Conservation (phyloP, 495 filamentous ascomycete genomes). For the Pseudomonodictys pantanalensis region DNA sequence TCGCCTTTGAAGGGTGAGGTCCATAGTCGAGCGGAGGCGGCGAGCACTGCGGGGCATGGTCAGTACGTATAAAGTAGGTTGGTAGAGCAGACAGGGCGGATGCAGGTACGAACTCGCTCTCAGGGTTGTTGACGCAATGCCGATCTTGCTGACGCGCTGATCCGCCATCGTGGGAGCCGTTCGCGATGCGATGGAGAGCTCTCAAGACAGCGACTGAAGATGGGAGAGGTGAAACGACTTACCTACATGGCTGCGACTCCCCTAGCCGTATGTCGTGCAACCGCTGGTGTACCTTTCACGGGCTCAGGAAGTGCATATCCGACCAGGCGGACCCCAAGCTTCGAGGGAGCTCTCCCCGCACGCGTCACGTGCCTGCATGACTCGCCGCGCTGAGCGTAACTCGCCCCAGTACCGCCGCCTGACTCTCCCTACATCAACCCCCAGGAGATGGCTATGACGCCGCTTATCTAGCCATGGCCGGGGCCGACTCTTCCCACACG, state of each 20-base stretch:
- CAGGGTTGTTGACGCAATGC: slow-evolving; percentile 27
- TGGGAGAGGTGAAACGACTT: not conserved
- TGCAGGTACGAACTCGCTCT: slow-evolving; percentile 23
- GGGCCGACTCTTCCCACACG: slow-evolving; percentile 1
- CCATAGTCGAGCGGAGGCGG: slow-evolving; percentile 24
- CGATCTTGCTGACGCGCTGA: slow-evolving; percentile 27
- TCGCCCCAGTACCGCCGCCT: no score
- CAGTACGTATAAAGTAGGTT: not conserved
- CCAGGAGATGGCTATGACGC: no score
- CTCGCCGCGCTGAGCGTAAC: no score
- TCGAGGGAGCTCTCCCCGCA: not conserved
- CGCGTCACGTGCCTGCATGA: no score
- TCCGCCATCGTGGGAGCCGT: slow-evolving; percentile 18
- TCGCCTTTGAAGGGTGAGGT: slow-evolving; percentile 32
- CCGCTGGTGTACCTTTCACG: not conserved
- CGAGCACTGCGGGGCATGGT: slow-evolving; percentile 15
- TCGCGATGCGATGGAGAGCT: not conserved
- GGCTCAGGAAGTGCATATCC: not conserved
- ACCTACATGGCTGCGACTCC: no score
- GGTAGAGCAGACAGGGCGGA: not conserved
- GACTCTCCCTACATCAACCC: no score
- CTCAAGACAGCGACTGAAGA: not conserved
- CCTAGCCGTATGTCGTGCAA: no score
- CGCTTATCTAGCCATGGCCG: slow-evolving; percentile 11
- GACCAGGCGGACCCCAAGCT: no score